Conservation (phyloP, 768 basidiomycete species). For the Pisolithus orientalis region DNA sequence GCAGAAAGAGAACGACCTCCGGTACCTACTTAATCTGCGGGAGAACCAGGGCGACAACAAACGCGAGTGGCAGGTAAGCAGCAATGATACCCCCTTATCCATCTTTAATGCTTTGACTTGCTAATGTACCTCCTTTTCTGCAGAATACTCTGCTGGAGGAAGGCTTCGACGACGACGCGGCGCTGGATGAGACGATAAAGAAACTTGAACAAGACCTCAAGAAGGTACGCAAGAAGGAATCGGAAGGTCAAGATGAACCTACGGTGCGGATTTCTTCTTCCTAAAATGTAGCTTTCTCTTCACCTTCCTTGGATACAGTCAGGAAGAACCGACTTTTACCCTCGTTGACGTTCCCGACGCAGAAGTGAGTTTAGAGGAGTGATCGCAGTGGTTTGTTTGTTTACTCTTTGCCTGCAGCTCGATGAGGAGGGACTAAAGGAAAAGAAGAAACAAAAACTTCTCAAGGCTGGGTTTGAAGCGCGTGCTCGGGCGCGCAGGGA, state of each 20-base stretch:
- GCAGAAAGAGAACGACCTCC: slow-evolving; percentile 72
- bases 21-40: slow-evolving; percentile 55
- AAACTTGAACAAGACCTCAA: slow-evolving; percentile 77
- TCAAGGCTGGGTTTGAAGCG: slow-evolving; percentile 93
- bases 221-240: slow-evolving; percentile 76
- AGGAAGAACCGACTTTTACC: slow-evolving; percentile 86
- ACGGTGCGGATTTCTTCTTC: slow-evolving; percentile 28
- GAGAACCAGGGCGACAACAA: slow-evolving; percentile 57
- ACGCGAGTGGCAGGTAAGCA: slow-evolving; percentile 68
- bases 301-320: slow-evolving; percentile 1
- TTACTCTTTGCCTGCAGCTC: slow-evolving; percentile 36
- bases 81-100: neutral
- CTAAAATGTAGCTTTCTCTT: neutral
- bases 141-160: slow-evolving; percentile 59
- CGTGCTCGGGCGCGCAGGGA: slow-evolving; percentile 78
- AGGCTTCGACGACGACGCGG: slow-evolving; percentile 73
- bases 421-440: slow-evolving; percentile 92
- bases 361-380: slow-evolving; percentile 43
- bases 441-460: slow-evolving; percentile 86
- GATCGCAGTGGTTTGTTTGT: neutral
- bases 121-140: neutral
- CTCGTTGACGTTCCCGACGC: slow-evolving; percentile 88
- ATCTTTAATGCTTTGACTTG: neutral
- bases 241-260: slow-evolving; percentile 61
- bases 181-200: slow-evolving; percentile 77